These are phyloP conservation scores for Gossypium herbaceum DNA, from an alignment of 345 rosid genomes.

Conservation along the genomic window DNA sequence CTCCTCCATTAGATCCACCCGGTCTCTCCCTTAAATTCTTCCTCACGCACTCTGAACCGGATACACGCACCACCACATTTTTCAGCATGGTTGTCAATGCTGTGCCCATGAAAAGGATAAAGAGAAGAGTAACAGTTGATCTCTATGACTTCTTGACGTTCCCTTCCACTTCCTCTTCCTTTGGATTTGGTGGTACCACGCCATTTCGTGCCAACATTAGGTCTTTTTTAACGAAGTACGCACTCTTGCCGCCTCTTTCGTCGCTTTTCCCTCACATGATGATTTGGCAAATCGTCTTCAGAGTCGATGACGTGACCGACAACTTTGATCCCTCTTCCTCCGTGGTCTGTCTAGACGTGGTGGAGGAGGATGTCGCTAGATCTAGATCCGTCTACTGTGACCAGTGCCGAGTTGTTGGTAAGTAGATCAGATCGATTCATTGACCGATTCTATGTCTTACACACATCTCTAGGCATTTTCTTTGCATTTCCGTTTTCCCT, in stretches of 20 bases:
- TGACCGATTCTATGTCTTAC: slow-evolving; percentile 17
- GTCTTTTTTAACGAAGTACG: slow-evolving; percentile 43
- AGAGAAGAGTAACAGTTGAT: slow-evolving; percentile 67
- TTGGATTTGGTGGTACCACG: slow-evolving; percentile 6
- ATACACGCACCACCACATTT: slow-evolving; percentile 19
- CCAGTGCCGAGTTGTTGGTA: slow-evolving; percentile 81
- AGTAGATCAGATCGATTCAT: slow-evolving; percentile 38
- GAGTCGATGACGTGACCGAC: slow-evolving; percentile 43
- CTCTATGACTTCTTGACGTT: slow-evolving; percentile 53
- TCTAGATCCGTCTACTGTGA: slow-evolving; percentile 71
- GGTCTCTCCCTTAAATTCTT: background rate
- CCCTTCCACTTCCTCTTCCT: slow-evolving; percentile 36
- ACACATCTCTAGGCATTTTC: slow-evolving; percentile 19
- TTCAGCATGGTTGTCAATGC: slow-evolving; percentile 47
- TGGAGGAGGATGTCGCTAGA: slow-evolving; percentile 75
- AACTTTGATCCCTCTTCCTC: slow-evolving; percentile 29
- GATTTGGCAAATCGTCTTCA: slow-evolving; percentile 53
- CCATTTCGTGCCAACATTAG: slow-evolving; percentile 47
- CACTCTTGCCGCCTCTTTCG: slow-evolving; percentile 45
- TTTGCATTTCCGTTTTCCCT: background rate
- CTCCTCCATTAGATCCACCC: background rate
- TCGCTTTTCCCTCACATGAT: slow-evolving; percentile 51
- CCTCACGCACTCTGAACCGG: background rate
- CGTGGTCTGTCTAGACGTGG: slow-evolving; percentile 41
- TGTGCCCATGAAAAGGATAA: slow-evolving; percentile 58